phyloP scores from a whole-genome alignment of 108 stramenopile genomes.

The Chaetoceros tenuissimus region DNA sequence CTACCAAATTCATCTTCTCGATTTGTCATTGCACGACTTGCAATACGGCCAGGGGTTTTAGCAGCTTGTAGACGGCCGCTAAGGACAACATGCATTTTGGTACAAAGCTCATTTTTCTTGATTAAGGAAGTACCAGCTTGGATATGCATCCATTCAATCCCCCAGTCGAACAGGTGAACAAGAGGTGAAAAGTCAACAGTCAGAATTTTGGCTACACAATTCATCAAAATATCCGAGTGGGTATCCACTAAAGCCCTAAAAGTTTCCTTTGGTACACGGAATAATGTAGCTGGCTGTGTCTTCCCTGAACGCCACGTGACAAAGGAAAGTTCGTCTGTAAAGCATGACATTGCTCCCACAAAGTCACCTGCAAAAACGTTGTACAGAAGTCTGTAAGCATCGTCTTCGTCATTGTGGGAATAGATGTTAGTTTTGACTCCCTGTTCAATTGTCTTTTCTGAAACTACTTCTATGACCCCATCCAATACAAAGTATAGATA shows the following conservation, averaged over 20 bases:
- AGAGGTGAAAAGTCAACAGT: constrained; percentile 16
- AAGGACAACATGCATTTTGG: constrained; percentile 38
- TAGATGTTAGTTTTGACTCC: background rate
- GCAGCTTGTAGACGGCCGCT: constrained; percentile 34
- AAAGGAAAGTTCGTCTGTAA: constrained; percentile 31
- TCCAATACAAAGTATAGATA: constrained; percentile 13
- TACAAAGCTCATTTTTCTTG: constrained; percentile 22
- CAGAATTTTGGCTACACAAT: constrained; percentile 20
- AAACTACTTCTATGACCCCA: constrained; percentile 16
- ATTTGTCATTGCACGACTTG: background rate
- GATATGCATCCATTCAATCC: constrained; percentile 32
- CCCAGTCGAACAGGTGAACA: constrained; percentile 37
- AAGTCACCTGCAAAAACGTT: constrained; percentile 14
- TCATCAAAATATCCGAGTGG: constrained; percentile 28
- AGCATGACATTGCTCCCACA: constrained; percentile 24
- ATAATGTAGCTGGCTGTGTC: constrained; percentile 11
- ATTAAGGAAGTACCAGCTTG: constrained; percentile 30
- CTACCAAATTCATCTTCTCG: constrained; percentile 31
- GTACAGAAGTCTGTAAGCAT: background rate
- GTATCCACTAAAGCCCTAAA: constrained; percentile 19
- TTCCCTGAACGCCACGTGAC: constrained; percentile 17
- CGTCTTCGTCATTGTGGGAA: constrained; percentile 4
- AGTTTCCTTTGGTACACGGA: constrained; percentile 25
- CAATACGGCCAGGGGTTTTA: background rate
- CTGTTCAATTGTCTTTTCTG: constrained; percentile 6